Evolutionary conservation across 805 yeast species (phyloP).

Genomic region (Candida lessepsii): DNA sequence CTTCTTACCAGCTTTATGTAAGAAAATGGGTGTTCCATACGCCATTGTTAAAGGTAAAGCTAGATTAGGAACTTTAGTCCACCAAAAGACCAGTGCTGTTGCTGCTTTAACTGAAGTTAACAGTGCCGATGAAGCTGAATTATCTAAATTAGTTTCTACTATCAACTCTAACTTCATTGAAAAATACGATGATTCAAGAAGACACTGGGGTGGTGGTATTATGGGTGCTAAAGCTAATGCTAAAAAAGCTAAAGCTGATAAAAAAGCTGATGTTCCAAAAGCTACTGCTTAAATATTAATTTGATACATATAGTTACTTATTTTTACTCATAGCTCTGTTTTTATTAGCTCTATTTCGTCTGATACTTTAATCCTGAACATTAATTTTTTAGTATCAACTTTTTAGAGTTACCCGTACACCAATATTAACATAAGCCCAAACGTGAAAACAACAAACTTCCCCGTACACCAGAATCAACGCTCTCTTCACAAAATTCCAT

Average conservation of each 20-base stretch:
- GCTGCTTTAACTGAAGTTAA: conserved; percentile 96
- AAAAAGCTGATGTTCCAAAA: conserved; percentile 41
- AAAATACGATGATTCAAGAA: conserved; percentile 93
- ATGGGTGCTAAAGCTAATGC: conserved; percentile 93
- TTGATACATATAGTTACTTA: neutral
- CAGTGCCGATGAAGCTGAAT: conserved; percentile 92
- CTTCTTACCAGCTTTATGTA: conserved; percentile 97
- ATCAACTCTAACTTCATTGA: conserved; percentile 90
- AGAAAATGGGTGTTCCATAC: conserved; percentile 99
- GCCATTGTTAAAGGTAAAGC: conserved; percentile 72
- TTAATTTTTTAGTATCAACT: no score
- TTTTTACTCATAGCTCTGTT: neutral
- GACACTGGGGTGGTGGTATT: conserved; percentile 99
- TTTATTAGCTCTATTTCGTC: no score
- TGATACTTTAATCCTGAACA: no score
- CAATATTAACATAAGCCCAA: no score
- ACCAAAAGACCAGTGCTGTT: conserved; percentile 96
- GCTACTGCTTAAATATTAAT: neutral
- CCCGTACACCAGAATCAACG: neutral
- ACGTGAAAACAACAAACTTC: neutral
- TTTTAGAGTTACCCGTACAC: no score
- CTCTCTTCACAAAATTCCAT: neutral
- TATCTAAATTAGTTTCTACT: conserved; percentile 89
- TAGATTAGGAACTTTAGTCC: conserved; percentile 94
- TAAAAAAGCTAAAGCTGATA: conserved; percentile 75